These are phyloP conservation scores for Sphaerulina vaccinii DNA, from an alignment of 2,329 filamentous ascomycete genomes.

Conservation along the genomic window DNA sequence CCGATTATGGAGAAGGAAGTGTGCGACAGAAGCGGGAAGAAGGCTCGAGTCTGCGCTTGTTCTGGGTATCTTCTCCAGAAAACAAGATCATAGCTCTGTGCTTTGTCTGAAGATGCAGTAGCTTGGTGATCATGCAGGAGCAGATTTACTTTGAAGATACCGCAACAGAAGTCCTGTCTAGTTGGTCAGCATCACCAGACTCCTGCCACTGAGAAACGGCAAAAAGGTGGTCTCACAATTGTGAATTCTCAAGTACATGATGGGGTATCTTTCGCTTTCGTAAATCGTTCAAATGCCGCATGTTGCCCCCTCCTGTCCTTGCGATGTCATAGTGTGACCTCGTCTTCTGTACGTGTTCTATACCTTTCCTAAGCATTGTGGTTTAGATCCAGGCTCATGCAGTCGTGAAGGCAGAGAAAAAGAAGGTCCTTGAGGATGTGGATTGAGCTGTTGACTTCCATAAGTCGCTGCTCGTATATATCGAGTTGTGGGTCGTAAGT, in stretches of 20 bases:
- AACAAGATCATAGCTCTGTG: not conserved
- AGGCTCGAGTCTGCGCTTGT: not conserved
- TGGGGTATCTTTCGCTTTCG: conserved; percentile 4
- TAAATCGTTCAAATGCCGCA: no score
- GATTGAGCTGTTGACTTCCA: not conserved
- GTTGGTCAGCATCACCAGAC: no score
- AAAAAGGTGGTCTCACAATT: not conserved
- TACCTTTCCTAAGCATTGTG: not conserved
- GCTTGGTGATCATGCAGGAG: no score
- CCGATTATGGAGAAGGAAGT: not conserved
- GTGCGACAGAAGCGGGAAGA: not conserved
- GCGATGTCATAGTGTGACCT: not conserved
- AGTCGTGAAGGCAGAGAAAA: not conserved
- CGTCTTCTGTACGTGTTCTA: not conserved
- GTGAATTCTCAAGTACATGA: conserved; percentile 1
- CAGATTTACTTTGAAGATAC: no score
- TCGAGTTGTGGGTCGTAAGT: not conserved
- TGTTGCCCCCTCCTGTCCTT: no score
- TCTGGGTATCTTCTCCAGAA: not conserved
- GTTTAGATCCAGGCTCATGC: not conserved
- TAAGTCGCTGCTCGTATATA: not conserved
- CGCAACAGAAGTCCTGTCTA: no score
- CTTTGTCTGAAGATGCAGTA: no score
- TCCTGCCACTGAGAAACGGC: no score
- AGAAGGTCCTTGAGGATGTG: not conserved